phyloP scores from a whole-genome alignment of 129 eudicot genomes.

The Chrysanthemum makinoi region DNA sequence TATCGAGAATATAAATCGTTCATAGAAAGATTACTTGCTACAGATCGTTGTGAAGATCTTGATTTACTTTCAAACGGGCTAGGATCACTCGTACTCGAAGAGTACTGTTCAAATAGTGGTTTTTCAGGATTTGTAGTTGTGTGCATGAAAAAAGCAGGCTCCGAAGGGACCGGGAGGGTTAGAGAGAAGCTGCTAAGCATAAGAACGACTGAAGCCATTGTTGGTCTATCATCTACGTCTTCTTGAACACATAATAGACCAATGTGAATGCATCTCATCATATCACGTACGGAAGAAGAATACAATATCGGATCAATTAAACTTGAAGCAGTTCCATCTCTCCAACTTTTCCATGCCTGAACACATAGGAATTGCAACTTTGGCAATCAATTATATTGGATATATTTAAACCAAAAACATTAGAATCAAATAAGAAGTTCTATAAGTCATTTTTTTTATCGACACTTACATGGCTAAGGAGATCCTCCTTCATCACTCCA shows the following conservation, averaged over 20 bases:
- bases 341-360: slow-evolving; percentile 59
- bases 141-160: slow-evolving; percentile 34
- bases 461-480: slow-evolving; percentile 40
- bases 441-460: neutral
- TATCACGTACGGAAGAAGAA: slow-evolving; percentile 20
- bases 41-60: neutral
- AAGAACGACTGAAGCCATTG: slow-evolving; percentile 47
- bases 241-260: slow-evolving; percentile 58
- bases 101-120: neutral
- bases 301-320: slow-evolving; percentile 36
- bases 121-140: slow-evolving; percentile 2
- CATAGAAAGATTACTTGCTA: neutral
- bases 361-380: slow-evolving; percentile 8
- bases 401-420: neutral
- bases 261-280: slow-evolving; percentile 43
- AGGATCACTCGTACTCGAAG: slow-evolving; percentile 3
- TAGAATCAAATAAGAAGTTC: neutral
- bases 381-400: neutral
- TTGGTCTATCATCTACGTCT: slow-evolving; percentile 35
- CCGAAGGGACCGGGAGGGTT: slow-evolving; percentile 33
- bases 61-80: slow-evolving; percentile 4
- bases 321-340: slow-evolving; percentile 19
- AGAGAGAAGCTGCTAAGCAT: slow-evolving; percentile 43
- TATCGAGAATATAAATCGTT: neutral
- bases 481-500: slow-evolving; percentile 28